Evolutionary conservation across 306 rosid species (phyloP).

Genomic region (Canavalia gladiata): DNA sequence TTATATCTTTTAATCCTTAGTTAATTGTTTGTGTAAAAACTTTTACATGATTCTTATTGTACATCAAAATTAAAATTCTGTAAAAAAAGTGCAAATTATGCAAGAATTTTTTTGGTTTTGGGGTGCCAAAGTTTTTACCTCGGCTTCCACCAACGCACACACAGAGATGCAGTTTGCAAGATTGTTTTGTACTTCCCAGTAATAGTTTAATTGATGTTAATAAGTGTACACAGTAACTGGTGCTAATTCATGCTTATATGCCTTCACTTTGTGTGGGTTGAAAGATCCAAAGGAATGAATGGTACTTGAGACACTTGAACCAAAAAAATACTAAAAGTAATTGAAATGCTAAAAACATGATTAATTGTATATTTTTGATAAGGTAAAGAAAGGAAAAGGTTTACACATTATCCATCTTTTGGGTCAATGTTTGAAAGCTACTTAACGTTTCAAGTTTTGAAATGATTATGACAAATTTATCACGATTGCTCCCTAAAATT

Average conservation of each 20-base stretch:
- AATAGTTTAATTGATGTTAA: neutral
- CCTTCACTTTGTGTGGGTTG: conserved; percentile 2
- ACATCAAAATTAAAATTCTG: too few species aligned
- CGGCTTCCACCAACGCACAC: neutral
- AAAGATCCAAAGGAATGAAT: neutral
- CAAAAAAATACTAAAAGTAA: neutral
- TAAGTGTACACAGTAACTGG: neutral
- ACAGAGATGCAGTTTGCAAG: neutral
- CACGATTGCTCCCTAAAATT: conserved; percentile 48
- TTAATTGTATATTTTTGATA: conserved; percentile 7
- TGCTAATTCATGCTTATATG: neutral
- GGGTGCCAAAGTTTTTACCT: too few species aligned
- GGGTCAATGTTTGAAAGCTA: conserved; percentile 46
- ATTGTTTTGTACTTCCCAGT: neutral
- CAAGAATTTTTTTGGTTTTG: too few species aligned
- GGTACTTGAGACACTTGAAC: too few species aligned
- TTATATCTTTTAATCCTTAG: too few species aligned
- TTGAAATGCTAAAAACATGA: conserved; percentile 28
- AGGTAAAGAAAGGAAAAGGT: conserved; percentile 23
- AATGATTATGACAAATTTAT: conserved; percentile 43
- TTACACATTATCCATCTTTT: conserved; percentile 27
- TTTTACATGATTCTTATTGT: too few species aligned
- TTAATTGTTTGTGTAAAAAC: too few species aligned
- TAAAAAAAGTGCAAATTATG: too few species aligned
- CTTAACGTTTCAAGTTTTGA: conserved; percentile 22